Conservation (phyloP, 305 asterid genomes). For the Coffea humblotiana region DNA sequence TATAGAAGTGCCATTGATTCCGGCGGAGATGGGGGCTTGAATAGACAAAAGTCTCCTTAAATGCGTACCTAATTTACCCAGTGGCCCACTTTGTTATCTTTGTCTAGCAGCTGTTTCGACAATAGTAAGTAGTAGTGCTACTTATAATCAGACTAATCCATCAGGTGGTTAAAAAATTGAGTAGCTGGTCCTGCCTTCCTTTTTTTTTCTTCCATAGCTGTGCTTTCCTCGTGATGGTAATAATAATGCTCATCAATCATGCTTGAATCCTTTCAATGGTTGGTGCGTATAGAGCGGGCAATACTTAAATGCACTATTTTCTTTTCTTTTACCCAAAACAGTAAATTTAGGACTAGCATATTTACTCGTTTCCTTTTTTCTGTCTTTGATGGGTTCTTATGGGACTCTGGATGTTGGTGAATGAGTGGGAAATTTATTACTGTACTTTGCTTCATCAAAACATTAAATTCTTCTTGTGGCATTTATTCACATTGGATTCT, state of each 20-base stretch:
- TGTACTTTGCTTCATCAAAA: background rate
- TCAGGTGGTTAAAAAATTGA: conserved; percentile 8
- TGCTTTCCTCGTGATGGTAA: conserved; percentile 27
- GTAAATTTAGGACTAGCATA: background rate
- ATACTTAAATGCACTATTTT: conserved; percentile 9
- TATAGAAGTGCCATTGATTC: conserved; percentile 22
- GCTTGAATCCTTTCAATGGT: conserved; percentile 14
- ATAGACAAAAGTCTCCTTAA: conserved; percentile 21
- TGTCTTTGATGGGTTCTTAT: conserved; percentile 6
- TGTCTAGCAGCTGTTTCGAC: conserved; percentile 7
- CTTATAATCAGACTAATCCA: background rate
- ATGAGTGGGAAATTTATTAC: background rate
- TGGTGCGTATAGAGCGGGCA: background rate
- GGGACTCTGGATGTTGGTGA: conserved; percentile 9
- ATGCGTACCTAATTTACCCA: conserved; percentile 14
- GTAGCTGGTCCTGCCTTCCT: background rate
- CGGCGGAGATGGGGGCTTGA: conserved; percentile 33
- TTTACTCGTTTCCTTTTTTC: background rate
- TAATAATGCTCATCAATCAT: conserved; percentile 19
- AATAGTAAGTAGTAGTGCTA: background rate
- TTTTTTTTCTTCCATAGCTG: background rate
- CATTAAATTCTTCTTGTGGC: conserved; percentile 17
- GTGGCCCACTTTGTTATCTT: conserved; percentile 23
- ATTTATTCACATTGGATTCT: conserved; percentile 31
- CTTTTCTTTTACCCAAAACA: conserved; percentile 7